Evolutionary conservation across 768 basidiomycete species (phyloP).

Genomic region (Termitomyces sp.): DNA sequence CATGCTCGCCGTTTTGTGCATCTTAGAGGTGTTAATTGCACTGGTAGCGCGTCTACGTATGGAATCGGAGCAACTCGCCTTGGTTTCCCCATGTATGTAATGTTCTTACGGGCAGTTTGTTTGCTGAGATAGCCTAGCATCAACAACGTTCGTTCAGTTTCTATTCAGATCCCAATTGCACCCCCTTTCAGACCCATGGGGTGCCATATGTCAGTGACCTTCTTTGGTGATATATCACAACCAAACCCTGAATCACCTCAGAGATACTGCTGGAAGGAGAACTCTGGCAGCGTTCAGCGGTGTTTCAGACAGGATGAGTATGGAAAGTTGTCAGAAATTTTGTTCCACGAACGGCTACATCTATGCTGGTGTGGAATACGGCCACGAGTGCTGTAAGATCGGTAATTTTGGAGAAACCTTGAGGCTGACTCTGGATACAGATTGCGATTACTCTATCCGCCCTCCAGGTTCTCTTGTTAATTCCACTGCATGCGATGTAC

Average conservation of each 20-base stretch:
- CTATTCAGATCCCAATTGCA: background rate
- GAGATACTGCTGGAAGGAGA: background rate
- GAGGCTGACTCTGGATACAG: background rate
- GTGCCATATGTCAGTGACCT: conserved; percentile 3
- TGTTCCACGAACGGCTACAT: conserved; percentile 3
- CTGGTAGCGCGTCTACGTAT: background rate
- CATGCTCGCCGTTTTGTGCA: background rate
- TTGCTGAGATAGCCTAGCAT: background rate
- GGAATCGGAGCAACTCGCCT: background rate
- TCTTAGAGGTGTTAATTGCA: background rate
- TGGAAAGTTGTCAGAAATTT: conserved; percentile 7
- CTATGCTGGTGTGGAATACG: conserved; percentile 6
- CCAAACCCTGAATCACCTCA: background rate
- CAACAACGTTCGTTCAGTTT: conserved; percentile 3
- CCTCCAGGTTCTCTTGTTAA: background rate
- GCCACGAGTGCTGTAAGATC: conserved; percentile 5
- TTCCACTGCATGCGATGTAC: background rate
- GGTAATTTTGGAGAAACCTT: background rate
- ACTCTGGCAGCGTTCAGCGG: background rate
- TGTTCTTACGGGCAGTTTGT: background rate
- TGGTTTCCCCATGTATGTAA: background rate
- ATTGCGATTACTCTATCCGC: conserved; percentile 6
- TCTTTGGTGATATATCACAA: too few relatives aligned
- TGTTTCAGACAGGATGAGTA: background rate
- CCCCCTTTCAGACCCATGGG: background rate